These are phyloP conservation scores for Malassezia brasiliensis DNA, from an alignment of 1,284 basidiomycete genomes.

Conservation along the genomic window DNA sequence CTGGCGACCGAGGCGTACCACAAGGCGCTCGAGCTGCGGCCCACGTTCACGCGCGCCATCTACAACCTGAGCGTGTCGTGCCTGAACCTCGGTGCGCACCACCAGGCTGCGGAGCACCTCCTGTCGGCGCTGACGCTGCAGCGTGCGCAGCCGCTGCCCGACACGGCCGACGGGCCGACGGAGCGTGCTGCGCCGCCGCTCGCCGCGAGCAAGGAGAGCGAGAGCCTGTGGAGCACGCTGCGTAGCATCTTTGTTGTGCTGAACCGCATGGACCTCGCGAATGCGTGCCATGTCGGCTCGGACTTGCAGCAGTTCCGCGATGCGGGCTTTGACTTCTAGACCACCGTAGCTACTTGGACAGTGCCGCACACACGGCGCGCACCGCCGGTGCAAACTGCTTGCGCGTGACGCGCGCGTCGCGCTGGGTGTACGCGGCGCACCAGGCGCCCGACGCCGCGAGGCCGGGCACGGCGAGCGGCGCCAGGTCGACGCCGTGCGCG, in stretches of 20 bases:
- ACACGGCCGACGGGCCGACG: slow-evolving; percentile 29
- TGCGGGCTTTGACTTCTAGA: slow-evolving; percentile 73
- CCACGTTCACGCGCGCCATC: slow-evolving; percentile 91
- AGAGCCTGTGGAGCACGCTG: slow-evolving; percentile 81
- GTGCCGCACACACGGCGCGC: background rate
- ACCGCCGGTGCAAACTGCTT: slow-evolving; percentile 16
- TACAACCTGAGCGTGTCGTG: slow-evolving; percentile 97
- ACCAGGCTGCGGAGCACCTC: slow-evolving; percentile 94
- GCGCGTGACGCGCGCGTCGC: slow-evolving; percentile 12
- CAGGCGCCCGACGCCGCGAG: background rate
- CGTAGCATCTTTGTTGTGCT: slow-evolving; percentile 56
- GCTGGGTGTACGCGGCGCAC: slow-evolving; percentile 7
- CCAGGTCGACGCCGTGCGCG: slow-evolving; percentile 5
- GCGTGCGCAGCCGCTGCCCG: slow-evolving; percentile 50
- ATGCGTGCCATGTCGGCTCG: slow-evolving; percentile 51
- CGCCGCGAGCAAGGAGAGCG: slow-evolving; percentile 39
- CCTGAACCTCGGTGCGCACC: slow-evolving; percentile 86
- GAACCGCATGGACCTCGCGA: slow-evolving; percentile 54
- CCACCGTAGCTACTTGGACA: background rate
- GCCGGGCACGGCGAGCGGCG: background rate
- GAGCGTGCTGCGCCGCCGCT: slow-evolving; percentile 24
- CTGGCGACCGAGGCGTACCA: slow-evolving; percentile 90
- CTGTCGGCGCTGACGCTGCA: slow-evolving; percentile 79
- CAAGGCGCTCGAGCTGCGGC: slow-evolving; percentile 81
- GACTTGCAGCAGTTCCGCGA: slow-evolving; percentile 63